phyloP scores from a whole-genome alignment of 2,329 filamentous ascomycete species.

The Talaromyces funiculosus region DNA sequence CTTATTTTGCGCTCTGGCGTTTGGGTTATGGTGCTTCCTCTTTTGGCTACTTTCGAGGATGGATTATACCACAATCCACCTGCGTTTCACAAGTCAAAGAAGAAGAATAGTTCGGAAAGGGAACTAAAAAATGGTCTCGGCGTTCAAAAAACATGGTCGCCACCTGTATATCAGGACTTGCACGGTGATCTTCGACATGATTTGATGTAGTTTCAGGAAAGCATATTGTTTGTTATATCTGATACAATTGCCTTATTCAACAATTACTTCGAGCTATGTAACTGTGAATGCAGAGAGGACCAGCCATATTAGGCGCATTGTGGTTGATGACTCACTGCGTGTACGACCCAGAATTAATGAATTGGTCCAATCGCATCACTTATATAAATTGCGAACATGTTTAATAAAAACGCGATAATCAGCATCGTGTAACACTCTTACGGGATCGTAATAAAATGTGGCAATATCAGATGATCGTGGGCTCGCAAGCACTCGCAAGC shows the following conservation, averaged over 20 bases:
- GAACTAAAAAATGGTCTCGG: constrained; percentile 18
- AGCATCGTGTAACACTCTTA: background rate
- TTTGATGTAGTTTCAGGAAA: constrained; percentile 4
- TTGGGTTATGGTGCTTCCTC: constrained; percentile 16
- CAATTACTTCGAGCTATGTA: background rate
- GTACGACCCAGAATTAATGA: background rate
- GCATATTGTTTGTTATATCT: background rate
- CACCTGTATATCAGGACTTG: constrained; percentile 7
- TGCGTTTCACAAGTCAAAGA: background rate
- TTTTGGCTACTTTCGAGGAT: constrained; percentile 19
- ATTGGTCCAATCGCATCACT: background rate
- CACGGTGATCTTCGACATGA: constrained; percentile 2
- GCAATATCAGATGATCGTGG: background rate
- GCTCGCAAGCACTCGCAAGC: constrained; percentile 6
- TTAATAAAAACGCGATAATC: background rate
- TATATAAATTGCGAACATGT: background rate
- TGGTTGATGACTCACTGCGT: background rate
- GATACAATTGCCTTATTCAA: background rate
- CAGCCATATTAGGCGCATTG: background rate
- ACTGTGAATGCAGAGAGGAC: background rate
- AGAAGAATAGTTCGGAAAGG: constrained; percentile 12
- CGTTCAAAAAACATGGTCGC: constrained; percentile 24
- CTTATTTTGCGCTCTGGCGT: constrained; percentile 21
- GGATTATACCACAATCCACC: constrained; percentile 17
- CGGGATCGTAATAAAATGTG: background rate